Percentiles rank a stretch among this genome's conserved stretches.
Evolutionary conservation across 139 green algal genomes (phyloP).

Genomic region (Chlorella sp.): DNA sequence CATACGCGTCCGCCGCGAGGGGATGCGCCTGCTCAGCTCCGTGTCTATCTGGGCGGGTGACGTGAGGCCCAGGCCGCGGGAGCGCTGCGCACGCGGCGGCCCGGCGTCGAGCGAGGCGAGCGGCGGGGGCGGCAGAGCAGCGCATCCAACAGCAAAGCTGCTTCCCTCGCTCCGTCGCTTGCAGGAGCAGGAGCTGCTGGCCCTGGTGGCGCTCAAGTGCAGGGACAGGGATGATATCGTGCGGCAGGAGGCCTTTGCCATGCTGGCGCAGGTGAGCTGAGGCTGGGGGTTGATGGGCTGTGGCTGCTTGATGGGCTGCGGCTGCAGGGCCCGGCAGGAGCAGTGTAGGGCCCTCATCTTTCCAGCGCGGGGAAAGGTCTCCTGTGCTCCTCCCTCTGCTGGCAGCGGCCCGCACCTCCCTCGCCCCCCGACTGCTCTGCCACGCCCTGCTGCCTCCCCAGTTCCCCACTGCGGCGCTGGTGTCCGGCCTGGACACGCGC

Average conservation of each 20-base stretch:
- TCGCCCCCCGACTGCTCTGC: too few relatives aligned
- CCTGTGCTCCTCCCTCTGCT: background rate
- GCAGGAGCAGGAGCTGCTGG: conserved; percentile 14
- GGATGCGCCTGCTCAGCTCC: conserved; percentile 3
- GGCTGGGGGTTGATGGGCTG: background rate
- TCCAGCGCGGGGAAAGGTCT: background rate
- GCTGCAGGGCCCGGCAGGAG: background rate
- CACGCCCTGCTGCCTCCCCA: background rate
- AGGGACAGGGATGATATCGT: conserved; percentile 13
- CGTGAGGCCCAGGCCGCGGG: too few relatives aligned
- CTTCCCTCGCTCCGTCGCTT: background rate
- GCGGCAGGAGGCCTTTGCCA: background rate
- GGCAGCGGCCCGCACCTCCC: too few relatives aligned
- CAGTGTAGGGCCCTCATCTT: background rate
- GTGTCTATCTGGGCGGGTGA: background rate
- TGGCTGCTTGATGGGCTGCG: background rate
- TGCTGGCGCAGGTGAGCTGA: background rate
- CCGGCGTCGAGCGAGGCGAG: background rate
- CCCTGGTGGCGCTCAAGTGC: conserved; percentile 1
- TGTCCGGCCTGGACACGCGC: background rate
- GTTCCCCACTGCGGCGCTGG: background rate
- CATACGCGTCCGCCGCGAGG: conserved; percentile 14
- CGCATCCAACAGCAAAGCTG: background rate
- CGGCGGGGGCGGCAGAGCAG: background rate
- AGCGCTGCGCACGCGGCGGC: background rate